Percentiles rank a stretch among this genome's conserved stretches.
phyloP scores from a whole-genome alignment of 345 rosid genomes.

The Rubroshorea leprosula region DNA sequence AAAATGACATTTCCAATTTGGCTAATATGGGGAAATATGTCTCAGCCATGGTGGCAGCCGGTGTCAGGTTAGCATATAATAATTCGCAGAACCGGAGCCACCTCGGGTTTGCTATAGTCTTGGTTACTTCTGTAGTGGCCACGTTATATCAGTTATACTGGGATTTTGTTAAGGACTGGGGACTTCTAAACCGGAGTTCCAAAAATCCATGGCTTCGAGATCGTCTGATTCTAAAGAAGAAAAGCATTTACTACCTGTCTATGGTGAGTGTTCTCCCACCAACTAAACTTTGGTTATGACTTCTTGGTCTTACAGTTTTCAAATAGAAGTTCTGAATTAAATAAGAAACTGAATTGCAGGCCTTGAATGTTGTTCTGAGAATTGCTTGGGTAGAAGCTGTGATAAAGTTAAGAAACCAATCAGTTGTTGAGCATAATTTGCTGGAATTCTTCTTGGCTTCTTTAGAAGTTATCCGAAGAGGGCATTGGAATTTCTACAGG shows the following conservation, averaged over 20 bases:
- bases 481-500: conserved; percentile 99
- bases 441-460: conserved; percentile 86
- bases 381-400: conserved; percentile 83
- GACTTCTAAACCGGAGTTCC: conserved; percentile 66
- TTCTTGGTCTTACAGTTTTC: not conserved
- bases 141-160: conserved; percentile 86
- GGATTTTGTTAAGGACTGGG: conserved; percentile 98
- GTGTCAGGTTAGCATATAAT: conserved; percentile 70
- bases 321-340: conserved; percentile 3
- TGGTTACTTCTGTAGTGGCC: conserved; percentile 60
- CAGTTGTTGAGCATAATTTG: conserved; percentile 43
- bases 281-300: not conserved
- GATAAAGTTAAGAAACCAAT: conserved; percentile 29
- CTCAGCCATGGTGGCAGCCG: conserved; percentile 95
- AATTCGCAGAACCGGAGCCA: conserved; percentile 25
- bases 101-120: conserved; percentile 53
- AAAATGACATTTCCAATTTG: conserved; percentile 52
- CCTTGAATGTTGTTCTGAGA: conserved; percentile 63
- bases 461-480: conserved; percentile 79
- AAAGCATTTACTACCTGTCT: conserved; percentile 61
- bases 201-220: conserved; percentile 81
- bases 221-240: conserved; percentile 67
- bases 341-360: conserved; percentile 34
- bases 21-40: conserved; percentile 97
- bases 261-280: conserved; percentile 45